A percentile compares a stretch with the other conserved stretches of the same genome.
phyloP scores from a whole-genome alignment of 164 flowering plant genomes.

The Vitis amurensis region DNA sequence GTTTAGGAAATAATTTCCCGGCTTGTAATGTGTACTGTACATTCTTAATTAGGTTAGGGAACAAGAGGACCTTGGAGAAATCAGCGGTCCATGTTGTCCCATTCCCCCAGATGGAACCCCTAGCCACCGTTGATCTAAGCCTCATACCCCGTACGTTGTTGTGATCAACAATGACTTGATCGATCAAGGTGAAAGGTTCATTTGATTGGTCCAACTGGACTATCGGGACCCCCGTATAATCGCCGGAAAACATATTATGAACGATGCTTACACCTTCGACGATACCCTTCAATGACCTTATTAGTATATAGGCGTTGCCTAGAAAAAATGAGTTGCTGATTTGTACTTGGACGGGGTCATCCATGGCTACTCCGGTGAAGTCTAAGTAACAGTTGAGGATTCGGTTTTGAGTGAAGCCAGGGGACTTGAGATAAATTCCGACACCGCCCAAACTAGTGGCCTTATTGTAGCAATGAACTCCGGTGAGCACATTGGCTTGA shows the following conservation, averaged over 20 bases:
- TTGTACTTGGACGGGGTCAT: constrained; percentile 28
- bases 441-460: constrained; percentile 20
- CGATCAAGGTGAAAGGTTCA: neutral
- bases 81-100: constrained; percentile 23
- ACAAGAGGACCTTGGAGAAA: constrained; percentile 14
- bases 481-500: constrained; percentile 20
- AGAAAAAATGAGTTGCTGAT: constrained; percentile 19
- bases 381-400: constrained; percentile 23
- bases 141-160: constrained; percentile 17
- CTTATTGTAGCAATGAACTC: constrained; percentile 29
- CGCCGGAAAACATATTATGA: constrained; percentile 25
- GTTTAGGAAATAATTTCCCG: constrained; percentile 10
- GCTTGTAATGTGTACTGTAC: constrained; percentile 18
- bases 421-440: constrained; percentile 14
- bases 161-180: constrained; percentile 19
- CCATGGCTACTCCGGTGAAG: constrained; percentile 21
- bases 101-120: constrained; percentile 8
- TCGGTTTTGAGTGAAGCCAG: constrained; percentile 21
- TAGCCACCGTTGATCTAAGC: constrained; percentile 17
- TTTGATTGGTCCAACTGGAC: constrained; percentile 16
- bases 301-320: constrained; percentile 14
- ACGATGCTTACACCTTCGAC: constrained; percentile 10
- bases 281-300: constrained; percentile 13
- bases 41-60: constrained; percentile 15
- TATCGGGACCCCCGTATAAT: constrained; percentile 7